Conservation (phyloP, 2,329 filamentous ascomycete genomes). For the Dothiorella sarmentorum region DNA sequence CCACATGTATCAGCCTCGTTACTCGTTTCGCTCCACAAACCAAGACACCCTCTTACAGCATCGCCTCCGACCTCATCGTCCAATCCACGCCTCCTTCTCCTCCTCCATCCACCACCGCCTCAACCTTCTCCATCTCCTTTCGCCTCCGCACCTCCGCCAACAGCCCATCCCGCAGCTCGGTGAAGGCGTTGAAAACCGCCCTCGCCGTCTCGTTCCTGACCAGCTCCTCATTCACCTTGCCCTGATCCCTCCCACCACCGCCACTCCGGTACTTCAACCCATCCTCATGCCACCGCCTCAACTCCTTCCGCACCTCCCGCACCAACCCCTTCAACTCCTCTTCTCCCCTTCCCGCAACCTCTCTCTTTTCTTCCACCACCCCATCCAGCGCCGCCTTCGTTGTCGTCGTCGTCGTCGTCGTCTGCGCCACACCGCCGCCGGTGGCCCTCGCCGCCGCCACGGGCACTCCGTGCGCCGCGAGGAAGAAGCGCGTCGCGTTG, state of each 20-base stretch:
- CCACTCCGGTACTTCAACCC: neutral
- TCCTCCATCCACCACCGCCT: neutral
- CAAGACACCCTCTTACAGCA: neutral
- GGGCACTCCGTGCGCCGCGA: slow-evolving; percentile 19
- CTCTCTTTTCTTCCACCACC: no score
- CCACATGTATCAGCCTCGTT: neutral
- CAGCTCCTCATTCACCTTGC: neutral
- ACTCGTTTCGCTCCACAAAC: neutral
- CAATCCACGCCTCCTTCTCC: neutral
- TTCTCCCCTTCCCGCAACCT: no score
- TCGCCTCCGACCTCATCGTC: neutral
- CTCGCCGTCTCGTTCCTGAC: slow-evolving; percentile 4
- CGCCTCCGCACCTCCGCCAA: slow-evolving; percentile 2
- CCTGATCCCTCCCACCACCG: neutral
- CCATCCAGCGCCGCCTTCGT: no score
- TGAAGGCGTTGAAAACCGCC: slow-evolving; percentile 14
- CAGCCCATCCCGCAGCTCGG: slow-evolving; percentile 14
- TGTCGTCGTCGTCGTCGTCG: neutral
- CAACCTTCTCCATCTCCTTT: neutral
- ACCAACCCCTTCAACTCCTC: neutral
- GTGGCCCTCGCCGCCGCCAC: neutral
- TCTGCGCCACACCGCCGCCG: neutral
- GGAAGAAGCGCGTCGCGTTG: slow-evolving; percentile 16
- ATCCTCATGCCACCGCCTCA: slow-evolving; percentile 16
- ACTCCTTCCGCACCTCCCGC: neutral